These are phyloP conservation scores for Anastatica hierochuntica DNA, from an alignment of 345 rosid species.

Conservation along the genomic window DNA sequence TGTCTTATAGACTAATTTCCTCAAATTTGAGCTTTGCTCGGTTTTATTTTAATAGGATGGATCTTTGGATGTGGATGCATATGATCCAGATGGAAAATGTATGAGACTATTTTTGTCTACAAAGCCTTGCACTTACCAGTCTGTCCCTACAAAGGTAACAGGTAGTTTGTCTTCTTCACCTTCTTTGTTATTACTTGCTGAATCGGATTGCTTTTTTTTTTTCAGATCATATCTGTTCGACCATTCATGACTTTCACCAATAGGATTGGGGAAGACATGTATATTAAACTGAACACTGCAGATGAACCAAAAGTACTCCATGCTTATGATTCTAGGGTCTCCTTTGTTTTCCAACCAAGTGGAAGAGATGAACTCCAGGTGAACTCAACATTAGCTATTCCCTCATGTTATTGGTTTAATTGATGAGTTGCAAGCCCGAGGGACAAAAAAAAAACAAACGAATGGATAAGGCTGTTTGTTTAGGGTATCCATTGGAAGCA, in stretches of 20 bases:
- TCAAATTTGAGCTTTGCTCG: background rate
- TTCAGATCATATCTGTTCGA: conserved; percentile 72
- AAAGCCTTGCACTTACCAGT: conserved; percentile 70
- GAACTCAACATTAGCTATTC: conserved; percentile 13
- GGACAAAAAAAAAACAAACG: background rate
- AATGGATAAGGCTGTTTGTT: background rate
- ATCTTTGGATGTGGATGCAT: conserved; percentile 69
- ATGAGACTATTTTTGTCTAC: conserved; percentile 75
- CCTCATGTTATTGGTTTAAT: background rate
- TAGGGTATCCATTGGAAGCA: background rate
- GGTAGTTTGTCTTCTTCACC: conserved; percentile 2
- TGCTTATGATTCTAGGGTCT: conserved; percentile 68
- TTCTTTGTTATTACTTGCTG: conserved; percentile 1
- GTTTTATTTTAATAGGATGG: conserved; percentile 57
- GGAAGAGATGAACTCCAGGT: conserved; percentile 84
- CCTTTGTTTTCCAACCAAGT: conserved; percentile 49
- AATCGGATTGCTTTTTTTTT: conserved; percentile 16
- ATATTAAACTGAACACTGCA: conserved; percentile 51
- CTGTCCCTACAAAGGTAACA: conserved; percentile 85
- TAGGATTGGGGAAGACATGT: conserved; percentile 74
- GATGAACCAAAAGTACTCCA: conserved; percentile 78
- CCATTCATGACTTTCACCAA: conserved; percentile 95
- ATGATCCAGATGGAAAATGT: conserved; percentile 61
- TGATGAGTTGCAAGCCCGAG: conserved; percentile 7
- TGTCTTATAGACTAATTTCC: conserved; percentile 2